Percentiles rank a stretch among this genome's conserved stretches.
These are phyloP conservation scores for Dryas drummondii DNA, from an alignment of 306 rosid species.

Conservation along the genomic window DNA sequence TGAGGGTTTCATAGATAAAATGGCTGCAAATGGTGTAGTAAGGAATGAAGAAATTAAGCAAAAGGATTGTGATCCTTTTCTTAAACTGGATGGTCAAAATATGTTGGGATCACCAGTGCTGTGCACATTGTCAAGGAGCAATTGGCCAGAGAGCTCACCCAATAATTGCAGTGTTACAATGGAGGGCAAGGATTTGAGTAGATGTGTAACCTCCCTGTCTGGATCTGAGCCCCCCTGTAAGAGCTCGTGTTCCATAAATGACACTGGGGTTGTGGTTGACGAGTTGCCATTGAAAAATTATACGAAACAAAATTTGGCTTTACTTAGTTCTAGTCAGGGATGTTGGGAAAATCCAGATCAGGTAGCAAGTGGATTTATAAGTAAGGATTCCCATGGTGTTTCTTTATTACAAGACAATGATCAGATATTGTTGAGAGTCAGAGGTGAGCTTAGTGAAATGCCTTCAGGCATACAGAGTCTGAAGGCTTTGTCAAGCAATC, in stretches of 20 bases:
- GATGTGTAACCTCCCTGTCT: slow-evolving; percentile 34
- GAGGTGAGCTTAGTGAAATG: slow-evolving; percentile 37
- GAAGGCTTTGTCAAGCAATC: slow-evolving; percentile 23
- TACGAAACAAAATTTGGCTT: slow-evolving; percentile 24
- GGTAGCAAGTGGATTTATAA: slow-evolving; percentile 31
- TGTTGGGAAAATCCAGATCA: slow-evolving; percentile 27
- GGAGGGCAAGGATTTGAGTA: slow-evolving; percentile 36
- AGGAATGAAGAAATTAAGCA: slow-evolving; percentile 33
- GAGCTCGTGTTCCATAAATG: slow-evolving; percentile 34
- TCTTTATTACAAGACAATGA: slow-evolving; percentile 29
- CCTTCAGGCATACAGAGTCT: slow-evolving; percentile 29
- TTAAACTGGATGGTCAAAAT: slow-evolving; percentile 20
- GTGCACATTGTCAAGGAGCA: slow-evolving; percentile 19
- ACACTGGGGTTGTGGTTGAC: slow-evolving; percentile 32
- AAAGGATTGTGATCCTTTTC: slow-evolving; percentile 32
- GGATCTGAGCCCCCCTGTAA: slow-evolving; percentile 40
- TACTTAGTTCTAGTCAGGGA: slow-evolving; percentile 30
- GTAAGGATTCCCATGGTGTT: slow-evolving; percentile 28
- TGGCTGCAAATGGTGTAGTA: slow-evolving; percentile 42
- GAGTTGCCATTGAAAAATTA: slow-evolving; percentile 32
- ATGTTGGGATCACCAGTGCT: slow-evolving; percentile 23
- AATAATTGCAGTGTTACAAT: slow-evolving; percentile 26
- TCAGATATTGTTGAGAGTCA: slow-evolving; percentile 36
- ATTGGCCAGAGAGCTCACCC: slow-evolving; percentile 32
- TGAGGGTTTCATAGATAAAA: slow-evolving; percentile 14